Conservation (phyloP, 78 protist species). For the Cyanophora paradoxa region DNA sequence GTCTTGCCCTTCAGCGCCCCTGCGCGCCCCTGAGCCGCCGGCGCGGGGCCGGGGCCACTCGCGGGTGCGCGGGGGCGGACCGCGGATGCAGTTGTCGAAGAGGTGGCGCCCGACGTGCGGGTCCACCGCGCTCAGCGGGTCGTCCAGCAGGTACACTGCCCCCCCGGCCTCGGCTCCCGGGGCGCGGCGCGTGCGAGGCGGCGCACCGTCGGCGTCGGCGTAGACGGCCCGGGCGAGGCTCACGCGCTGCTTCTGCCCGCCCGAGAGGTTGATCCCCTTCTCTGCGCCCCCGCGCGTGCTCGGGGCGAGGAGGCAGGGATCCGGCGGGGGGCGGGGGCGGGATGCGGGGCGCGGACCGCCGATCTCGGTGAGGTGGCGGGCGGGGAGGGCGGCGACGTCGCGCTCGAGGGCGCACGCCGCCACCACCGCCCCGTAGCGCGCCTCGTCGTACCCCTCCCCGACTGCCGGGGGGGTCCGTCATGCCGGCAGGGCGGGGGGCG, state of each 20-base stretch:
- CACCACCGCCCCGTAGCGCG: background rate
- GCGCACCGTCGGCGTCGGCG: too few species aligned
- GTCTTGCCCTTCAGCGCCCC: background rate
- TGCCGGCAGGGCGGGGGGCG: too few species aligned
- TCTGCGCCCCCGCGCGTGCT: too few species aligned
- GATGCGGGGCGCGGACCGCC: too few species aligned
- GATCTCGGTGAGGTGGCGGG: constrained; percentile 47
- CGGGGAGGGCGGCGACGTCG: constrained; percentile 41
- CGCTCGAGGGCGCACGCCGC: constrained; percentile 13
- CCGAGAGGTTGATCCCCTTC: constrained; percentile 59
- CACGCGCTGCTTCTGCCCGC: constrained; percentile 58
- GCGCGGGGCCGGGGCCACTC: background rate
- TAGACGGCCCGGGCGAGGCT: constrained; percentile 24
- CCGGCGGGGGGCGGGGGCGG: too few species aligned
- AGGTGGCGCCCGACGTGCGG: constrained; percentile 60
- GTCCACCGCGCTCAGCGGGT: constrained; percentile 77
- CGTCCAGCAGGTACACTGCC: constrained; percentile 55
- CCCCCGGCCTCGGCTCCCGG: background rate
- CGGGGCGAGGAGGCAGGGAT: too few species aligned
- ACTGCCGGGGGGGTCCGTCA: too few species aligned
- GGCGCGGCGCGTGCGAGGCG: too few species aligned
- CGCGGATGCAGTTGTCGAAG: background rate
- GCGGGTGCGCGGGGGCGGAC: too few species aligned
- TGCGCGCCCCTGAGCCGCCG: background rate
- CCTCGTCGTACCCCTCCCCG: constrained; percentile 21